phyloP scores from a whole-genome alignment of 495 filamentous ascomycete genomes.

The Annulohypoxylon bovei region DNA sequence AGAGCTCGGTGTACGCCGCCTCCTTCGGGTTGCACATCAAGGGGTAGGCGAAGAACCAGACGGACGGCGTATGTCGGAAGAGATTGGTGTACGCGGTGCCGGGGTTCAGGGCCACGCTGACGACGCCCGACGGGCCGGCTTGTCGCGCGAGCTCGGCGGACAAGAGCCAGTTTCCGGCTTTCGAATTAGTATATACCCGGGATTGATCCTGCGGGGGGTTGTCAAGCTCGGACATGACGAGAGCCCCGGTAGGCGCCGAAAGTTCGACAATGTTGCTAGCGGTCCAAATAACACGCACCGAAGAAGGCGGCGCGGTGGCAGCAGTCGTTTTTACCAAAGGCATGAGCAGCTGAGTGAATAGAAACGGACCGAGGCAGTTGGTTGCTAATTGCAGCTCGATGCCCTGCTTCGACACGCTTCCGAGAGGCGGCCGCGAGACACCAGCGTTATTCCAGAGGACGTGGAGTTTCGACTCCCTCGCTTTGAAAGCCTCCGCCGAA shows the following conservation, averaged over 20 bases:
- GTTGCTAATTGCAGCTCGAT: slow-evolving; percentile 51
- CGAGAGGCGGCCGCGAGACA: slow-evolving; percentile 45
- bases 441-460: slow-evolving; percentile 53
- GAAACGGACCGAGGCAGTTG: slow-evolving; percentile 50
- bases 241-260: slow-evolving; percentile 47
- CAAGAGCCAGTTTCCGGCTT: slow-evolving; percentile 53
- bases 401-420: slow-evolving; percentile 49
- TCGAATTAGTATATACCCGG: slow-evolving; percentile 53
- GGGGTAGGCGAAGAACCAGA: slow-evolving; percentile 37
- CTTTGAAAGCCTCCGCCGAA: slow-evolving; percentile 35
- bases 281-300: slow-evolving; percentile 55
- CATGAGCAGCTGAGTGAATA: slow-evolving; percentile 54
- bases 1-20: slow-evolving; percentile 57
- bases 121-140: slow-evolving; percentile 33
- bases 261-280: slow-evolving; percentile 37
- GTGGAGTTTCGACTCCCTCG: slow-evolving; percentile 39
- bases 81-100: slow-evolving; percentile 51
- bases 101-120: slow-evolving; percentile 55
- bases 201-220: slow-evolving; percentile 30
- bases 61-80: slow-evolving; percentile 36
- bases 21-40: slow-evolving; percentile 44
- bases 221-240: slow-evolving; percentile 42
- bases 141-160: slow-evolving; percentile 46
- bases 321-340: slow-evolving; percentile 43
- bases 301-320: not conserved